Conservation (phyloP, 1,284 basidiomycete genomes). For the Heliocybe sulcata region DNA sequence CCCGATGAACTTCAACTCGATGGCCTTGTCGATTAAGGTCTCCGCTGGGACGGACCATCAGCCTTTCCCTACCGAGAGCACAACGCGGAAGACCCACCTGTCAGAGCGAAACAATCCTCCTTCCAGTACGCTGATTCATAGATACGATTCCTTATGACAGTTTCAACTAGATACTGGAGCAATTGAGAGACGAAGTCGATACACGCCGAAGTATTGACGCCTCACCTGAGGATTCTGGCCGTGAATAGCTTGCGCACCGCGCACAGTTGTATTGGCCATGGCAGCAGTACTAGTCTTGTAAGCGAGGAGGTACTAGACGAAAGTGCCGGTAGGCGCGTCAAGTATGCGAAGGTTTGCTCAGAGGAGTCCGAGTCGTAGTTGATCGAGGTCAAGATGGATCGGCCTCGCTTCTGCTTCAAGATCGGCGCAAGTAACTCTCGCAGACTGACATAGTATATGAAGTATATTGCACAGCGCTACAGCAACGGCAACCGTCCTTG, state of each 20-base stretch:
- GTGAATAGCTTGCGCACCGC: constrained; percentile 80
- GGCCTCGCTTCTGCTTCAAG: too few relatives aligned
- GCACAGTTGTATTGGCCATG: constrained; percentile 90
- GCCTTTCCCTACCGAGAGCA: constrained; percentile 9
- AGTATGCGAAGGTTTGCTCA: too few relatives aligned
- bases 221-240: constrained; percentile 88
- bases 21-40: constrained; percentile 88
- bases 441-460: not conserved
- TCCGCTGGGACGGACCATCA: constrained; percentile 50
- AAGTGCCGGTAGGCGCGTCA: too few relatives aligned
- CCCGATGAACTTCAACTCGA: constrained; percentile 79
- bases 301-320: too few relatives aligned
- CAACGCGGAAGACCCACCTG: constrained; percentile 41
- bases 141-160: constrained; percentile 92
- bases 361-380: too few relatives aligned
- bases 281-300: not conserved
- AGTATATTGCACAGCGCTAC: not conserved
- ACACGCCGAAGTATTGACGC: not conserved
- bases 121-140: constrained; percentile 98
- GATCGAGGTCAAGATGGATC: too few relatives aligned
- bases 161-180: constrained; percentile 88
- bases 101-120: constrained; percentile 91
- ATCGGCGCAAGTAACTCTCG: too few relatives aligned
- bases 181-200: constrained; percentile 15
- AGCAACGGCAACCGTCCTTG: not conserved